Base-by-base conservation (phyloP, 306 rosid genomes). In the Prunus mira region DNA sequence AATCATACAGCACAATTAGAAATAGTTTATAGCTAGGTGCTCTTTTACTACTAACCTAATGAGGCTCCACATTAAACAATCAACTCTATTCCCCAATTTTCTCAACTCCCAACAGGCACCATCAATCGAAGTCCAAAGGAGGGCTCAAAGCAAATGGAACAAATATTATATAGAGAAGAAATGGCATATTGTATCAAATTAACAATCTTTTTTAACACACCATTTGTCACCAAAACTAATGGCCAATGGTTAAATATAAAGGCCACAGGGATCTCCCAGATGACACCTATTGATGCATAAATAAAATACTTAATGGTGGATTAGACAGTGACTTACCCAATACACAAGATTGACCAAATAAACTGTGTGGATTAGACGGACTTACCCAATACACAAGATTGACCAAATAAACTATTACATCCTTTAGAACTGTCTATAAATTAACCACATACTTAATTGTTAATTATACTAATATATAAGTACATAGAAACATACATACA, bases 331-430 rank as follows among this genome's bases (percentile, higher is more conserved):
- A 58, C 41, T 57, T 22, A 24, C 17, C 67, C 15, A 1, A 0
- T 34, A n/a, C 32, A 50, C 20, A 28, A 43, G 51, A 66, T 15
- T 30, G 67, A 63, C 67, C 30, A 70, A 51, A 71, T 51, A 71
- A 71, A n/a, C 47, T 52, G 38, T 71, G 18, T 13, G 41, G 22
- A 57, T 14, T 56, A 57, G 11, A 46, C 67, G 15, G 67, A 58
- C 41, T 57, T 22, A 24, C 22, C 67, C 20, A 1, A 0, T 34
- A n/a, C 32, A 50, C 20, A 28, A 67, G 51, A 67, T 17, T 30
- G 67, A 63, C 67, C 49, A 70, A 51, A 71, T 51, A 71, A 71
- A n/a, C 47, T 52, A 56, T 71, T 71, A 8, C 32, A 52, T 18
- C 50, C 50, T 34, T 12, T 10, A 51, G 9, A 60, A 12, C 65